Base-by-base conservation (phyloP, 2,329 filamentous ascomycete species). In the Massarina eburnea region DNA sequence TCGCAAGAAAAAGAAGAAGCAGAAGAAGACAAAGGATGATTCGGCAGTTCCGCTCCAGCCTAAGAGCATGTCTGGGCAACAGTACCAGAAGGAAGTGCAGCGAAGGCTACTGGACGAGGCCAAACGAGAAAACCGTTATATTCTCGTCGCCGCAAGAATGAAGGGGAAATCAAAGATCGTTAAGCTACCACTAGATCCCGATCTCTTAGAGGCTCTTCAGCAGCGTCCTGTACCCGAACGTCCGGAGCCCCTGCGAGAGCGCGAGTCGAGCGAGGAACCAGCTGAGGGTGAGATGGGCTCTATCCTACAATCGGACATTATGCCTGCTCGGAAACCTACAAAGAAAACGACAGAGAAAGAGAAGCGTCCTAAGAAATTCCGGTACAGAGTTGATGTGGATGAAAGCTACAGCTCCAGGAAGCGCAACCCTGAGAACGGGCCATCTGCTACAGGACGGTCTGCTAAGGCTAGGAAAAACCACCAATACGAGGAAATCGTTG, bases 31-130 rank as follows among this genome's bases (percentile, higher is more conserved):
- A 19, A 70, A 72, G 22, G 64, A 65, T 24, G 72, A 72, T 52
- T 50, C 61, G 2, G 59, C 64, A 24, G 62, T 63, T 58, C 41
- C 59, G 53, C 43, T 61, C 48, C 46, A 68, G 49, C 67, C 52
- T 6, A 75, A 73, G 56, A 76, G 66, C 34, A 68, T 71, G 20
- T 71, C 74, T 8, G 73, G 73, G 8, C 67, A 72, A 37, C 72
- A 78, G 44, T 78, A 75, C 45, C 71, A 75, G 48, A 73, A 73
- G 41, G 71, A 76, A 51, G 70, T 76, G 36, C 70, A 77, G 63
- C 75, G 54, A 61, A 72, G 63, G 59, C 67, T 68, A 12, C 52
- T 72, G 8, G 68, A 73, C 3, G 66, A 72, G n/a, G 70, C 70
- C 1, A 68, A 64, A 48, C 70, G 68, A 10, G 69, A 75, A 20